Conservation (phyloP, 345 rosid species). For the Salix purpurea region DNA sequence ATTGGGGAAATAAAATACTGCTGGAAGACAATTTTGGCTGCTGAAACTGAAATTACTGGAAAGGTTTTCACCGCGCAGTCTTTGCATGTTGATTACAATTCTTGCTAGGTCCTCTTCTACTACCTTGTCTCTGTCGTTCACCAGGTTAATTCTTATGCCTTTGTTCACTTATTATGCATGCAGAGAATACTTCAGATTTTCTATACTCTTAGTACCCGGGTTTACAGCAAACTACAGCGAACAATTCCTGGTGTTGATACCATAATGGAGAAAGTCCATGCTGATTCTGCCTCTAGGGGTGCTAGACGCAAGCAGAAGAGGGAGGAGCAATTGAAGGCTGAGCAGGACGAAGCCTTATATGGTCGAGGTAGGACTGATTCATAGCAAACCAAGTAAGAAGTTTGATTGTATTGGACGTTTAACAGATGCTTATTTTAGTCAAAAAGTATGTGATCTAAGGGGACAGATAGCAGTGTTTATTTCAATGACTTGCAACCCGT, state of each 20-base stretch:
- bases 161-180: not conserved
- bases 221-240: constrained; percentile 30
- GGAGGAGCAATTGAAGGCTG: constrained; percentile 36
- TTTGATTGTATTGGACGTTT: no score
- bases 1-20: no score
- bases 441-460: no score
- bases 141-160: not conserved
- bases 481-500: no score
- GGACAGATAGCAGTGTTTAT: no score
- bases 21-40: no score
- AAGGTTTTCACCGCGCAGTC: not conserved
- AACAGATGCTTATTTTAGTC: no score
- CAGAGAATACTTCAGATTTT: constrained; percentile 47
- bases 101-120: not conserved
- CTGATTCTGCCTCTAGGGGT: constrained; percentile 31
- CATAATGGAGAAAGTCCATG: constrained; percentile 49
- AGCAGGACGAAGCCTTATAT: constrained; percentile 18
- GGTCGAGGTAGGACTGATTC: constrained; percentile 10
- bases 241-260: constrained; percentile 56
- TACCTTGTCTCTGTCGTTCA: not conserved
- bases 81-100: not conserved
- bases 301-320: constrained; percentile 36
- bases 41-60: not conserved
- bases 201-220: constrained; percentile 39
- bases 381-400: not conserved